Percentiles rank a stretch among this genome's conserved stretches.
phyloP scores from a whole-genome alignment of 2,329 filamentous ascomycete genomes.

The Cladosporium austrohemisphaericum region DNA sequence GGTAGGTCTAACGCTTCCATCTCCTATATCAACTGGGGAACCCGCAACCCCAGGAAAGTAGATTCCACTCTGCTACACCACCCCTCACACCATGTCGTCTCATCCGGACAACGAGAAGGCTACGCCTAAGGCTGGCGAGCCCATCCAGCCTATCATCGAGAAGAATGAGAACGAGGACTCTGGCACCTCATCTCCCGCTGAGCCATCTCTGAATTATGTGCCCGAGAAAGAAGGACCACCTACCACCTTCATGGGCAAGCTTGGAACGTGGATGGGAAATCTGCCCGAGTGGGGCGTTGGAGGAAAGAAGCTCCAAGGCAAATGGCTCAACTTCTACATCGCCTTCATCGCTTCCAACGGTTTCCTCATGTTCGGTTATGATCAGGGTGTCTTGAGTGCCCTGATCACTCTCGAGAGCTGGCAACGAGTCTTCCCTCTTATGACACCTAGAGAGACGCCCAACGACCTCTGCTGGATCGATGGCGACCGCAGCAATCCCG shows the following conservation, averaged over 20 bases:
- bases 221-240: constrained; percentile 5
- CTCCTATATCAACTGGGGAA: constrained; percentile 13
- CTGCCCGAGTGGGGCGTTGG: constrained; percentile 14
- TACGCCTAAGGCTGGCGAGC: background rate
- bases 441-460: constrained; percentile 12
- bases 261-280: constrained; percentile 12
- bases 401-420: constrained; percentile 34
- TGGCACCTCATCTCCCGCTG: constrained; percentile 2
- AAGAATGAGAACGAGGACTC: constrained; percentile 14
- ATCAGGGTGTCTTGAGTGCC: constrained; percentile 54
- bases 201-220: constrained; percentile 3
- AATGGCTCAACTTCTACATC: constrained; percentile 13
- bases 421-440: constrained; percentile 18
- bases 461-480: constrained; percentile 15
- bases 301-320: constrained; percentile 13
- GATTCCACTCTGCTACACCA: background rate
- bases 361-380: constrained; percentile 16
- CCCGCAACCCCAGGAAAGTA: constrained; percentile 13
- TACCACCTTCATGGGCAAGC: constrained; percentile 9
- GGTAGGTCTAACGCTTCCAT: background rate
- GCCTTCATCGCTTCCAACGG: constrained; percentile 15
- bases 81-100: constrained; percentile 9
- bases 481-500: constrained; percentile 1
- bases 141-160: constrained; percentile 6
- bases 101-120: constrained; percentile 8